Evolutionary conservation across 2,329 filamentous ascomycete genomes (phyloP).

Genomic region (Penicillium sp.): DNA sequence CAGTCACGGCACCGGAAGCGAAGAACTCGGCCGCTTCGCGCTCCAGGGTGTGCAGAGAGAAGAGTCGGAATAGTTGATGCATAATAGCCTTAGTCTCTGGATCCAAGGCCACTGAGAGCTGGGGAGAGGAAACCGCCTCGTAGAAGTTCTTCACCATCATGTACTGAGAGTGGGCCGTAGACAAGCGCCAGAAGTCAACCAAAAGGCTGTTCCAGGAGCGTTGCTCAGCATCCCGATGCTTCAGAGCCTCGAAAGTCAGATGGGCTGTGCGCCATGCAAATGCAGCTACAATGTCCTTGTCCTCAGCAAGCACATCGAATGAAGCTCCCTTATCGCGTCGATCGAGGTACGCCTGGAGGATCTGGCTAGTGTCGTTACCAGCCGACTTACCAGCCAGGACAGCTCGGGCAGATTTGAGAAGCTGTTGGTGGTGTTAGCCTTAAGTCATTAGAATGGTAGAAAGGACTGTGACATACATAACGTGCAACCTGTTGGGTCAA

Average conservation of each 20-base stretch:
- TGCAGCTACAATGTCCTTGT: slow-evolving; percentile 68
- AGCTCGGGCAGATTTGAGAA: slow-evolving; percentile 70
- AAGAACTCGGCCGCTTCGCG: slow-evolving; percentile 71
- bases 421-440: slow-evolving; percentile 33
- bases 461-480: slow-evolving; percentile 50
- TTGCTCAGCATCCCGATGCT: slow-evolving; percentile 72
- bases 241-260: slow-evolving; percentile 72
- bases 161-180: slow-evolving; percentile 73
- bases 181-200: slow-evolving; percentile 74
- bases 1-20: slow-evolving; percentile 64
- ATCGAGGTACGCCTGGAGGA: slow-evolving; percentile 63
- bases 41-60: slow-evolving; percentile 65
- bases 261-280: slow-evolving; percentile 74
- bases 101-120: slow-evolving; percentile 56
- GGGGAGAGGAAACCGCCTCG: slow-evolving; percentile 58
- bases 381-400: slow-evolving; percentile 65
- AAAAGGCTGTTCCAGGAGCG: slow-evolving; percentile 74
- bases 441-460: not conserved
- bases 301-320: slow-evolving; percentile 69
- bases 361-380: slow-evolving; percentile 66
- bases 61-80: slow-evolving; percentile 66
- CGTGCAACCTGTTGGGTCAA: slow-evolving; percentile 74
- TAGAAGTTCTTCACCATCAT: slow-evolving; percentile 80
- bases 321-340: slow-evolving; percentile 69
- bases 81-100: slow-evolving; percentile 57